Conservation (phyloP, 1,284 basidiomycete species). For the Cutaneotrichosporon curvatum region DNA sequence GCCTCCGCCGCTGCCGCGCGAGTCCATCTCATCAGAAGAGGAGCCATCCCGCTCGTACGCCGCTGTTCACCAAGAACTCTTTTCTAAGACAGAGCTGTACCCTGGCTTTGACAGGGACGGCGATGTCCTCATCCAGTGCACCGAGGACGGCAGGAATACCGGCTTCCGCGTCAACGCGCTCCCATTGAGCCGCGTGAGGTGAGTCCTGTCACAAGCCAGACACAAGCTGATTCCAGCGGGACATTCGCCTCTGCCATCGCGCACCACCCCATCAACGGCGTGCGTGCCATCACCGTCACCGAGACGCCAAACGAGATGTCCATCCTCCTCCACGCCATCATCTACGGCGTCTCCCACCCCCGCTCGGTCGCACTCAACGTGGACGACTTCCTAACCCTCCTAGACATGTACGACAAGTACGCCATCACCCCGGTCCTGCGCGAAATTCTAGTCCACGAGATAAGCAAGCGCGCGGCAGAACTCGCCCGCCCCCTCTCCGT, state of each 20-base stretch:
- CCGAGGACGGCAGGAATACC: background rate
- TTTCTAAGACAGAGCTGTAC: background rate
- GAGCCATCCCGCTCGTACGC: background rate
- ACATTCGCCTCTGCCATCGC: background rate
- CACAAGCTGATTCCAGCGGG: background rate
- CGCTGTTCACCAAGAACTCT: too few relatives aligned
- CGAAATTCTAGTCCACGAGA: conserved; percentile 1
- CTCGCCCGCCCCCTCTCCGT: background rate
- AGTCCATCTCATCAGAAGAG: background rate
- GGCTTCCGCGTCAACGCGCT: conserved; percentile 5
- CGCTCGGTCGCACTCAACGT: background rate
- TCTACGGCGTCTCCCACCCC: background rate
- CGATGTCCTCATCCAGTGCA: conserved; percentile 7
- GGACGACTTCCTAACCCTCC: conserved; percentile 2
- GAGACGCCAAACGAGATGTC: background rate
- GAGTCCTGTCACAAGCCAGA: background rate
- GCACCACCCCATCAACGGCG: background rate
- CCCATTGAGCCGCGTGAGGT: conserved; percentile 2
- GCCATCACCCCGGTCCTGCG: background rate
- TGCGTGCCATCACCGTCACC: background rate
- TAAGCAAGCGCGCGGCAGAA: background rate
- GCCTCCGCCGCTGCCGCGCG: background rate
- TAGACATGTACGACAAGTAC: conserved; percentile 1
- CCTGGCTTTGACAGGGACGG: conserved; percentile 9
- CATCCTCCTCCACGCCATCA: conserved; percentile 2